phyloP scores from a whole-genome alignment of 1,139 yeast species.

The Pichia norvegensis region DNA sequence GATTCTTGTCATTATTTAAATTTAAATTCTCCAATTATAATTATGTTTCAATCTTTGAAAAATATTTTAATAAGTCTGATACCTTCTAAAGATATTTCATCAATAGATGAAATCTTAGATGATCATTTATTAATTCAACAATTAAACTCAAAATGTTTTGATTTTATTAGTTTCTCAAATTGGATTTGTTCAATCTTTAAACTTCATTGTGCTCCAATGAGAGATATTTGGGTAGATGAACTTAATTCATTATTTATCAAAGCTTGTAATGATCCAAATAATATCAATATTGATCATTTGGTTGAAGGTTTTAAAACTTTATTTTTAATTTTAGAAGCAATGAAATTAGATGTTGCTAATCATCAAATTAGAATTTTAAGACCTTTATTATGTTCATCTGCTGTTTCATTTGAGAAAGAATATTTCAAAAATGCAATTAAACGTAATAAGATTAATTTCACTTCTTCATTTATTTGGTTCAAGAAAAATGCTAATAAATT shows the following conservation, averaged over 20 bases:
- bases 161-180: slow-evolving; percentile 58
- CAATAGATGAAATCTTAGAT: slow-evolving; percentile 70
- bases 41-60: slow-evolving; percentile 65
- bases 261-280: slow-evolving; percentile 36
- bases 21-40: slow-evolving; percentile 36
- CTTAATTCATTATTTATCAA: slow-evolving; percentile 64
- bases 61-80: slow-evolving; percentile 69
- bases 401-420: slow-evolving; percentile 87
- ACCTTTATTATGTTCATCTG: slow-evolving; percentile 79
- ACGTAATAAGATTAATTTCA: slow-evolving; percentile 58
- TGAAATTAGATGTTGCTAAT: slow-evolving; percentile 93
- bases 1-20: slow-evolving; percentile 23
- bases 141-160: slow-evolving; percentile 57
- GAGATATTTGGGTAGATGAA: slow-evolving; percentile 83
- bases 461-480: slow-evolving; percentile 69
- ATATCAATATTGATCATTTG: slow-evolving; percentile 28
- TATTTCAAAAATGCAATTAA: slow-evolving; percentile 67
- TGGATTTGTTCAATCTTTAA: slow-evolving; percentile 70
- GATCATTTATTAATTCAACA: slow-evolving; percentile 73
- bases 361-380: slow-evolving; percentile 84
- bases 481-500: slow-evolving; percentile 31
- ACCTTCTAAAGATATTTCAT: slow-evolving; percentile 68
- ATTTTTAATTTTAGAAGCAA: slow-evolving; percentile 85
- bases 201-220: slow-evolving; percentile 91
- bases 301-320: slow-evolving; percentile 74